Evolutionary conservation across 106 monocot species (phyloP).

Genomic region (Dendrobium nobile): DNA sequence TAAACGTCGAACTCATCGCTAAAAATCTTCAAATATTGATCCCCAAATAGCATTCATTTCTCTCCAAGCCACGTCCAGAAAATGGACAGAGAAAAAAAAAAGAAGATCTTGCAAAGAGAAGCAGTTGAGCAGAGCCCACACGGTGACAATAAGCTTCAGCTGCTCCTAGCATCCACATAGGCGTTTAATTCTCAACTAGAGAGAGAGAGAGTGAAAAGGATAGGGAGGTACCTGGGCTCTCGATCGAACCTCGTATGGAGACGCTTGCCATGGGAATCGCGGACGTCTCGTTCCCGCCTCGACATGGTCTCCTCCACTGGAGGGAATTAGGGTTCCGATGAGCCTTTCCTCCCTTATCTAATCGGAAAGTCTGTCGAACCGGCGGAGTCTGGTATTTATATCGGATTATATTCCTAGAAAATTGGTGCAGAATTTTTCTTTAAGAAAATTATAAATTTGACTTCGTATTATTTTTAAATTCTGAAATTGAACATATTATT

Average conservation of each 20-base stretch:
- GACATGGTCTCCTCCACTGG: conserved; percentile 14
- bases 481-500: too few relatives aligned
- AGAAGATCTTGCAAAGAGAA: neutral
- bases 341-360: too few relatives aligned
- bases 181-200: neutral
- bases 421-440: too few relatives aligned
- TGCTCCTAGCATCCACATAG: neutral
- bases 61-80: neutral
- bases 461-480: too few relatives aligned
- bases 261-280: conserved; percentile 29
- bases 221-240: conserved; percentile 21
- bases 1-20: neutral
- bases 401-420: too few relatives aligned
- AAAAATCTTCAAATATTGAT: neutral
- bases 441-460: too few relatives aligned
- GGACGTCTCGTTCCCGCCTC: conserved; percentile 24
- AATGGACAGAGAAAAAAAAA: neutral
- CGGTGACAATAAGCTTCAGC: neutral
- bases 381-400: too few relatives aligned
- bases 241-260: conserved; percentile 26
- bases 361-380: too few relatives aligned
- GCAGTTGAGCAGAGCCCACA: neutral
- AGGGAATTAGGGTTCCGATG: conserved; percentile 2
- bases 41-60: neutral
- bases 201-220: neutral